Percentiles rank a stretch among this genome's conserved stretches.
Conservation (phyloP, 345 rosid species). For the Barbarea vulgaris region DNA sequence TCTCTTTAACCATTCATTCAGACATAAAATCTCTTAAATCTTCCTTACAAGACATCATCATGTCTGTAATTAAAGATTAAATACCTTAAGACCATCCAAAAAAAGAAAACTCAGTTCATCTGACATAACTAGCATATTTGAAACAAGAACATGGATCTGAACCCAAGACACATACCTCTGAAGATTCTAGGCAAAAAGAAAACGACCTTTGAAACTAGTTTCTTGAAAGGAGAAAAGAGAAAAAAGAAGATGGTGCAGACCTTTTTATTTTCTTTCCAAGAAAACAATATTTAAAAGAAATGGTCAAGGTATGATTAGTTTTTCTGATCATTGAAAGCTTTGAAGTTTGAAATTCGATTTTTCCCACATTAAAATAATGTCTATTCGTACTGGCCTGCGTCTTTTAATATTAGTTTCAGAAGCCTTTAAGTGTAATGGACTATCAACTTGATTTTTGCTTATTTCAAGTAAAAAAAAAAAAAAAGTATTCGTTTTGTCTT, state of each 20-base stretch:
- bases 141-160: conserved; percentile 14
- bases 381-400: conserved; percentile 18
- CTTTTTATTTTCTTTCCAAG: conserved; percentile 2
- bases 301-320: conserved; percentile 38
- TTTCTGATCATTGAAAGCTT: conserved; percentile 31
- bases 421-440: neutral
- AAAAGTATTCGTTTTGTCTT: conserved; percentile 26
- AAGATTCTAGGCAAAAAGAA: conserved; percentile 11
- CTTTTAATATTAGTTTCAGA: conserved; percentile 24
- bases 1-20: conserved; percentile 46
- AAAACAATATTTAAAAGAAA: conserved; percentile 31
- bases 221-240: conserved; percentile 26
- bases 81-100: conserved; percentile 15
- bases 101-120: neutral
- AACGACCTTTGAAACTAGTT: conserved; percentile 32
- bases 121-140: neutral
- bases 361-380: conserved; percentile 22
- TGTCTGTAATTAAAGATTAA: neutral
- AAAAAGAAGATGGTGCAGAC: conserved; percentile 21
- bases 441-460: conserved; percentile 11
- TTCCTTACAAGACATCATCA: conserved; percentile 16
- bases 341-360: conserved; percentile 35
- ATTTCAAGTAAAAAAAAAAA: conserved; percentile 12
- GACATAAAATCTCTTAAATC: conserved; percentile 26
- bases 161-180: conserved; percentile 22